Base-by-base conservation (phyloP, 768 basidiomycete genomes). In the Phylloporus sp. region DNA sequence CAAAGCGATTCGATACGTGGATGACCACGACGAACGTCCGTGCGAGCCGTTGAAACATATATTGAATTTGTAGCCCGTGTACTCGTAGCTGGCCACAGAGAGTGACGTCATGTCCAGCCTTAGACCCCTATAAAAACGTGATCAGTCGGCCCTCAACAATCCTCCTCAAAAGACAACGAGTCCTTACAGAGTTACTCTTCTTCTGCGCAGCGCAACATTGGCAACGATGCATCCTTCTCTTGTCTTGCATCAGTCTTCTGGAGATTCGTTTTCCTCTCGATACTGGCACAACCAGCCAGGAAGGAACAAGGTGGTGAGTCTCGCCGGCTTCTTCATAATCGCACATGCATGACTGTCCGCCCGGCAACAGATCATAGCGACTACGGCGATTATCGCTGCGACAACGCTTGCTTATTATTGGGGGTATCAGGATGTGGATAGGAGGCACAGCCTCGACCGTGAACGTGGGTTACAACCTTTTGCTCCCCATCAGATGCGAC, bases 381-480 rank as follows among this genome's bases (percentile, higher is more conserved):
- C 61, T 8, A 60, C 61, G 1, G 59, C 57, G 24, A n/a, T 70
- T 31, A 6, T 70, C 20, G 66, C 62, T 9, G 57, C 62, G 31
- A 63, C 69, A 27, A 66, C 61, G 20, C 59, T 69, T 35, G 68
- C 66, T 31, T 71, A 70, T 53, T 70, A 70, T 27, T 71, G 70
- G 69, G 69, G 67, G 13, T 70, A 70, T 55, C 69, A 62, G 24
- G 70, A 62, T 27, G 59, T 70, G 41, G 69, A 70, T 8, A 65
- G 56, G 47, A 68, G 70, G 46, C 66, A 70, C 44, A 55, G 46
- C 50, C 34, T 45, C 13, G 55, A 63, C 31, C 55, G 67, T 49
- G 70, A 63, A 52, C 51, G 62, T 64, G 50, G 41, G 58, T 46
- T 22, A 12, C 5, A 5, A 29, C 13, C n/a, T 35, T 11, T 26